Evolutionary conservation across 2,329 filamentous ascomycete genomes (phyloP), one percentile per base, ranked within the genome.

Genomic region (Colletotrichum gigasporum): DNA sequence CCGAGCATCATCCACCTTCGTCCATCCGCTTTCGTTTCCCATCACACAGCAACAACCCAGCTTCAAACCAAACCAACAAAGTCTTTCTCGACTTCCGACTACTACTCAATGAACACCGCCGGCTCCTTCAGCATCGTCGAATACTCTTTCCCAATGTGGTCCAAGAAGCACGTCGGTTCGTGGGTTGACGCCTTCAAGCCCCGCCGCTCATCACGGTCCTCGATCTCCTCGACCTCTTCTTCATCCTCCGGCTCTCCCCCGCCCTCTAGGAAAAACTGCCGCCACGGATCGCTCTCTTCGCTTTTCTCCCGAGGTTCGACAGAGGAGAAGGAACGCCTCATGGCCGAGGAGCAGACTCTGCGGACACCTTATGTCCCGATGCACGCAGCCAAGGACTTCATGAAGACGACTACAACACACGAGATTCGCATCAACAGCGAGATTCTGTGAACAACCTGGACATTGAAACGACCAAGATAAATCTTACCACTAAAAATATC

Each of bases 361-460:
- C 50, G 32, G 51, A 34, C 35, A 3, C 50, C 58, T 2, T 65
- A 65, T 8, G 59, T 72, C 9, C 82, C 82, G 3, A 76, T 71
- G n/a, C 76, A 83, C 61, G 80, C 81, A 2, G 77, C 75, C 2
- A 65, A 74, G 5, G 77, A 78, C 4, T 81, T 80, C 67, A 69
- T 83, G 51, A 75, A 70, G 68, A 83, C 79, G 6, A 75, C 80
- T 3, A 80, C 81, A 5, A 70, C 80, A 12, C 70, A 71, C 41
- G 69, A 71, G n/a, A 81, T 81, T 69, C 75, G 69, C 41, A 72
- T 72, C 61, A 73, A 74, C 20, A 80, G 78, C 55, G 69, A 75
- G n/a, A 69, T 76, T 9, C 50, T 76, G 9, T 76, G 61, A 72
- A 35, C 9, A 8, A 16, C 7, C 28, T 16, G 2, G 4, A 18